Evolutionary conservation across 331 rosid species (phyloP), one percentile per base, ranked within the genome.

Genomic region (Arachis monticola): DNA sequence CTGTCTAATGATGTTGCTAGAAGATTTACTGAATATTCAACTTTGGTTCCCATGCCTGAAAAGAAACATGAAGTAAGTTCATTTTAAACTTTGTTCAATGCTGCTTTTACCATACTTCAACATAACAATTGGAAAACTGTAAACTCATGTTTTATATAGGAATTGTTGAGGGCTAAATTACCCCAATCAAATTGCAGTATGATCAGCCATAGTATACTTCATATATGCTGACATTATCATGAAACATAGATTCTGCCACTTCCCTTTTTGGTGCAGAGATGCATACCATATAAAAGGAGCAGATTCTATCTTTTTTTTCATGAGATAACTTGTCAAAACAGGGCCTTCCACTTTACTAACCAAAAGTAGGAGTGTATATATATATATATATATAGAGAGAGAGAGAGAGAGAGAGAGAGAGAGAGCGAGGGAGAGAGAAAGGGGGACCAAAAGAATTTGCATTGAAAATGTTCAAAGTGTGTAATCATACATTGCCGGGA

Each of bases 21-120:
- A 73, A 81, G 70, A 85, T 92, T 84, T 87, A 86, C 72, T 76
- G 89, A 77, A 81, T 80, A 81, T 75, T 95, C 93, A 84, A 85
- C 51, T 83, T 85, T 87, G 83, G 93, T 92, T 85, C 91, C 99
- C 99, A 92, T 94, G 69, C 89, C 99, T 90, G 94, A 69, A 72
- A 10, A 48, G 5, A 47, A 60, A 46, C 41, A 79, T 58, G 22
- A 70, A 53, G 68, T 47, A 41, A 42, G 22, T 80, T 53, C 27
- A 59, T 30, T 53, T 27, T 27, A 3, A 38, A 38, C 5, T 38
- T 38, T 65, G 4, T 74, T n/a, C 9, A 10, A 6, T n/a, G 17
- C 17, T 4, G n/a, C 13, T 48, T 9, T 10, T 48, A 10, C 12
- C 13, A 10, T 48, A 7, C 53, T 51, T 51, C 60, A 46, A 42